Conservation (phyloP, 1,284 basidiomycete species). For the Ganoderma lingzhi region DNA sequence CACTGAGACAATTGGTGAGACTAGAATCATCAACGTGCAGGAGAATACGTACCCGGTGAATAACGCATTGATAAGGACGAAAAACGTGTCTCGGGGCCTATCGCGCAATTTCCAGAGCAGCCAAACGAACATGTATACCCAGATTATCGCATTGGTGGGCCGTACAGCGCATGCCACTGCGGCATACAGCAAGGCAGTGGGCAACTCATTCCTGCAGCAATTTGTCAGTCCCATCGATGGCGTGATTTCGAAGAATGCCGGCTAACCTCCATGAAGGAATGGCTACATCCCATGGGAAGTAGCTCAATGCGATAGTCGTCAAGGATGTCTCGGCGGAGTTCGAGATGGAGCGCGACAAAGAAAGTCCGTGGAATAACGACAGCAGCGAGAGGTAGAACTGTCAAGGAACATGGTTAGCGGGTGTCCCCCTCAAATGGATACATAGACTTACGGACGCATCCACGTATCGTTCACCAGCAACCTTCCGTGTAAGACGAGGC, state of each 20-base stretch:
- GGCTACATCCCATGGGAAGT: constrained; percentile 76
- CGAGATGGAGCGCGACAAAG: constrained; percentile 89
- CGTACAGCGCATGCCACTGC: constrained; percentile 84
- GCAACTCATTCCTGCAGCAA: constrained; percentile 40
- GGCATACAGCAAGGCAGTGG: constrained; percentile 61
- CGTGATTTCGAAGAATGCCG: not conserved
- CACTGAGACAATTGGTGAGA: constrained; percentile 40
- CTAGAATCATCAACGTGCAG: not conserved
- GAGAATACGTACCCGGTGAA: constrained; percentile 52
- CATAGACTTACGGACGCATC: constrained; percentile 67
- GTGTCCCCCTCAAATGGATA: not conserved
- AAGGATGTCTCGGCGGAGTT: constrained; percentile 94
- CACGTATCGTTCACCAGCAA: constrained; percentile 69
- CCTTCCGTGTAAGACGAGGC: constrained; percentile 64
- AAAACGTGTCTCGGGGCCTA: constrained; percentile 41
- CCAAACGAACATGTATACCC: constrained; percentile 72
- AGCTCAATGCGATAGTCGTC: constrained; percentile 79
- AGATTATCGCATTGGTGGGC: constrained; percentile 89
- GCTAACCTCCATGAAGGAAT: constrained; percentile 35
- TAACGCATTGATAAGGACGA: constrained; percentile 48
- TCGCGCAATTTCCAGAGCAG: constrained; percentile 59
- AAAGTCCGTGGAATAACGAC: constrained; percentile 88
- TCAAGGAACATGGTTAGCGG: not conserved
- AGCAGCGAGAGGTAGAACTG: constrained; percentile 86
- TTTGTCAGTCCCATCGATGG: not conserved